Percentiles rank a stretch among this genome's conserved stretches.
phyloP scores from a whole-genome alignment of 129 eudicot species.

The Escallonia rubra region DNA sequence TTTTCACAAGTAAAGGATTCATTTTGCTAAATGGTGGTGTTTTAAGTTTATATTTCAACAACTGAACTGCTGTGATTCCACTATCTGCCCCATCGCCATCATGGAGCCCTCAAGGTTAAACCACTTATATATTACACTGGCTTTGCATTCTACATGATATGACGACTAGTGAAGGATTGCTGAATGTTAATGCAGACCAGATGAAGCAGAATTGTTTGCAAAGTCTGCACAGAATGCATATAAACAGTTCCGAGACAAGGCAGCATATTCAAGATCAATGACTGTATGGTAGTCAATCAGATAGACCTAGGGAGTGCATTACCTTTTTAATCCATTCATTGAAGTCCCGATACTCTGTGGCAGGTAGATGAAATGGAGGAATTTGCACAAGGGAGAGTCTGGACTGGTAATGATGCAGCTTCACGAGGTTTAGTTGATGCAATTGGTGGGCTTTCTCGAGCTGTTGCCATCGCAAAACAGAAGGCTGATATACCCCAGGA shows the following conservation, averaged over 20 bases:
- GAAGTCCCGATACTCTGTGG: constrained; percentile 11
- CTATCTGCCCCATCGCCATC: no score
- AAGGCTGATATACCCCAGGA: constrained; percentile 75
- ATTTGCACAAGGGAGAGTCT: constrained; percentile 93
- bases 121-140: not conserved
- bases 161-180: not conserved
- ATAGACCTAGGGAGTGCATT: not conserved
- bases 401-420: constrained; percentile 88
- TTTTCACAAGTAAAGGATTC: not conserved
- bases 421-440: constrained; percentile 87
- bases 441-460: constrained; percentile 80
- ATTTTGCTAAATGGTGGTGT: no score
- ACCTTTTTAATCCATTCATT: not conserved
- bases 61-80: no score
- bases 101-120: no score
- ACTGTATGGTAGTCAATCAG: constrained; percentile 38
- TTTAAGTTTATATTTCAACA: no score
- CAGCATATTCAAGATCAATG: constrained; percentile 91
- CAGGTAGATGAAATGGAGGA: constrained; percentile 94
- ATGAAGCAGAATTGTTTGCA: constrained; percentile 81
- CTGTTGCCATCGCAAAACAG: constrained; percentile 90
- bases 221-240: constrained; percentile 58
- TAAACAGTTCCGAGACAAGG: constrained; percentile 72
- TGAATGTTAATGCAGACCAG: constrained; percentile 43
- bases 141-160: not conserved